Conservation (phyloP, 192 early-diverging fungal species). For the Coemansia sp. region DNA sequence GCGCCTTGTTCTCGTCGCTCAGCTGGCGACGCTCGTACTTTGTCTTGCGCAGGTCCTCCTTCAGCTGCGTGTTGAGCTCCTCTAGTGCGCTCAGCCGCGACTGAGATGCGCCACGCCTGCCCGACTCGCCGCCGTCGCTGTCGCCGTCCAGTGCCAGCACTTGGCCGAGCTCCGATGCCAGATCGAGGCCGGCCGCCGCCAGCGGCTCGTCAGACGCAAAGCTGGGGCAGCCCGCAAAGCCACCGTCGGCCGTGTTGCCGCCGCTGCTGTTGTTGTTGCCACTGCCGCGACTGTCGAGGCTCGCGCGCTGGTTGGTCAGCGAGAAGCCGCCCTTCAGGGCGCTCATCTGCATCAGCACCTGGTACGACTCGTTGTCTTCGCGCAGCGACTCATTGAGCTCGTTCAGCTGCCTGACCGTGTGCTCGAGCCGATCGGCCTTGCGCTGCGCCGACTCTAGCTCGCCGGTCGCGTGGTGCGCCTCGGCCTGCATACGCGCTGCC, state of each 20-base stretch:
- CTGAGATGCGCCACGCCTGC: slow-evolving; percentile 7
- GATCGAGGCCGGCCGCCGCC: slow-evolving; percentile 25
- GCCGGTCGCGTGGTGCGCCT: slow-evolving; percentile 27
- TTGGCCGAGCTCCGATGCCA: slow-evolving; percentile 52
- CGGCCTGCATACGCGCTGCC: slow-evolving; percentile 24
- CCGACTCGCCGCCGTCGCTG: not conserved
- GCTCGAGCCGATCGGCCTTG: slow-evolving; percentile 55
- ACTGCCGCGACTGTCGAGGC: slow-evolving; percentile 50
- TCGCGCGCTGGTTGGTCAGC: slow-evolving; percentile 39
- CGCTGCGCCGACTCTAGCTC: slow-evolving; percentile 22
- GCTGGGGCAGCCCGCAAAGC: not conserved
- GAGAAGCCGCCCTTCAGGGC: slow-evolving; percentile 79
- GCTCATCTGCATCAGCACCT: slow-evolving; percentile 75
- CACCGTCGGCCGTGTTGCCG: slow-evolving; percentile 17
- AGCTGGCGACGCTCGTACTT: slow-evolving; percentile 62
- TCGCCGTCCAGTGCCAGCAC: slow-evolving; percentile 21
- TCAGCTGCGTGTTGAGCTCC: slow-evolving; percentile 42
- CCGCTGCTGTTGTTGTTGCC: slow-evolving; percentile 9
- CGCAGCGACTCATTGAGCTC: slow-evolving; percentile 68
- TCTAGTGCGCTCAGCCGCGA: slow-evolving; percentile 34
- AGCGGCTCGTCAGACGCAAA: slow-evolving; percentile 7
- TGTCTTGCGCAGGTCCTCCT: slow-evolving; percentile 52
- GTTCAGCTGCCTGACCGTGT: slow-evolving; percentile 60
- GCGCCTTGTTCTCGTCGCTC: slow-evolving; percentile 67
- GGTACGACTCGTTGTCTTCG: slow-evolving; percentile 83